Percentiles rank a stretch among this genome's conserved stretches.
phyloP scores from a whole-genome alignment of 2,329 filamentous ascomycete species.

The Monilinia aucupariae region DNA sequence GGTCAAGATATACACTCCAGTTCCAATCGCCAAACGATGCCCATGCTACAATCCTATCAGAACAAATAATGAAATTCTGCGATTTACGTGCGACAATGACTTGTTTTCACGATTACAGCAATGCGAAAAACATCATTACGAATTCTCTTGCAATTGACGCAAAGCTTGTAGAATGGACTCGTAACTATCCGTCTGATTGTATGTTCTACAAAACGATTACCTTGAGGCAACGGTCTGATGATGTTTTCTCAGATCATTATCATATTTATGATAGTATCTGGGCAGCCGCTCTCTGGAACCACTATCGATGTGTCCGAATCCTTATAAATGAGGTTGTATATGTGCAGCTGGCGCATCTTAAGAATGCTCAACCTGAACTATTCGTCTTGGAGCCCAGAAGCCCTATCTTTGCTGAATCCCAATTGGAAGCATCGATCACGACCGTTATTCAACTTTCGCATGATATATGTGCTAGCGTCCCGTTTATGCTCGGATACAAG shows the following conservation, averaged over 20 bases:
- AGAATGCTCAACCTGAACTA: slow-evolving; percentile 6
- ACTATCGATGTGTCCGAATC: slow-evolving; percentile 27
- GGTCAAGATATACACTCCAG: slow-evolving; percentile 35
- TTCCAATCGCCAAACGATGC: slow-evolving; percentile 22
- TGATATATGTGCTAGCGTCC: slow-evolving; percentile 30
- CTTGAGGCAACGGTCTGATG: slow-evolving; percentile 18
- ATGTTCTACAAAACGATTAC: slow-evolving; percentile 23
- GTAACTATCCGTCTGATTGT: slow-evolving; percentile 18
- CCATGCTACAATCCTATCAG: slow-evolving; percentile 38
- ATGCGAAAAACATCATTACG: slow-evolving; percentile 22
- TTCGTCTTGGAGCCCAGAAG: slow-evolving; percentile 8
- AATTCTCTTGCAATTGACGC: slow-evolving; percentile 21
- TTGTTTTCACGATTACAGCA: slow-evolving; percentile 27
- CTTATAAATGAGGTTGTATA: slow-evolving; percentile 29
- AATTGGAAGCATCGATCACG: slow-evolving; percentile 21
- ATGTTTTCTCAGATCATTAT: slow-evolving; percentile 30
- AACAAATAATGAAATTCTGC: slow-evolving; percentile 36
- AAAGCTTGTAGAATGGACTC: slow-evolving; percentile 23
- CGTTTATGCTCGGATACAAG: slow-evolving; percentile 24
- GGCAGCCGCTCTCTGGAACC: slow-evolving; percentile 32
- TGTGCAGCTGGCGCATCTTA: slow-evolving; percentile 25
- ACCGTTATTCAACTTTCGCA: slow-evolving; percentile 24
- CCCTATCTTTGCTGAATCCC: slow-evolving; percentile 18
- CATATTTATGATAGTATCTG: slow-evolving; percentile 28
- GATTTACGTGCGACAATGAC: slow-evolving; percentile 27